Evolutionary conservation across 164 flowering plant species (phyloP).

Genomic region (Kalanchoe fedtschenkoi): DNA sequence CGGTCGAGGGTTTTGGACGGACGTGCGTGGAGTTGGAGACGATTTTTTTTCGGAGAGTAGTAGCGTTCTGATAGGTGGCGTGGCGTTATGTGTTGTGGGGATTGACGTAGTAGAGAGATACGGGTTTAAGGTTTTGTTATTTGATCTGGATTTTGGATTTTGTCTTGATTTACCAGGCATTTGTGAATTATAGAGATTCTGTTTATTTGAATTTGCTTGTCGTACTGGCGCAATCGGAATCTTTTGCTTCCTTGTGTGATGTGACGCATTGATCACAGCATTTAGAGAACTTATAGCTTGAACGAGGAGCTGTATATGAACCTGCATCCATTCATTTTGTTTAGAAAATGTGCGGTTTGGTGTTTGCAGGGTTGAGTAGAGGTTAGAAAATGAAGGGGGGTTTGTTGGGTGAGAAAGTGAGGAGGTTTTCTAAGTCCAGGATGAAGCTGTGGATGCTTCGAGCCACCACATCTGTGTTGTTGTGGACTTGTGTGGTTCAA

Average conservation of each 20-base stretch:
- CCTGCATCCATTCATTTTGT: background rate
- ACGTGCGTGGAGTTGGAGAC: background rate
- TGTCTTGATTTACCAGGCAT: background rate
- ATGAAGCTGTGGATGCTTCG: conserved; percentile 80
- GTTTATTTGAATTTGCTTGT: background rate
- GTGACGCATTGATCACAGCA: background rate
- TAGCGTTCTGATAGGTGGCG: background rate
- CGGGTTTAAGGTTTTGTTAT: background rate
- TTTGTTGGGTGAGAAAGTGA: conserved; percentile 11
- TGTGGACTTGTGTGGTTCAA: conserved; percentile 86
- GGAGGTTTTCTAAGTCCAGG: conserved; percentile 18
- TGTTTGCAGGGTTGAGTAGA: conserved; percentile 11
- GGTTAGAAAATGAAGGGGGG: conserved; percentile 12
- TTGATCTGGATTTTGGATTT: background rate
- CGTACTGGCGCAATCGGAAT: background rate
- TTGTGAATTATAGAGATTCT: background rate
- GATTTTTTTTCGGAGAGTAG: conserved; percentile 1
- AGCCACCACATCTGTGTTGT: conserved; percentile 65
- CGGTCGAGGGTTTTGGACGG: conserved; percentile 1
- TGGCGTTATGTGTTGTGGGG: background rate
- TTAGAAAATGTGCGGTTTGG: conserved; percentile 4
- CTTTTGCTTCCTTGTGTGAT: conserved; percentile 1
- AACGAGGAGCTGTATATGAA: background rate
- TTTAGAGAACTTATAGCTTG: background rate
- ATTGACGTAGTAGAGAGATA: background rate